Base-by-base conservation (phyloP, 768 basidiomycete genomes). In the Rhizopogon salebrosus region DNA sequence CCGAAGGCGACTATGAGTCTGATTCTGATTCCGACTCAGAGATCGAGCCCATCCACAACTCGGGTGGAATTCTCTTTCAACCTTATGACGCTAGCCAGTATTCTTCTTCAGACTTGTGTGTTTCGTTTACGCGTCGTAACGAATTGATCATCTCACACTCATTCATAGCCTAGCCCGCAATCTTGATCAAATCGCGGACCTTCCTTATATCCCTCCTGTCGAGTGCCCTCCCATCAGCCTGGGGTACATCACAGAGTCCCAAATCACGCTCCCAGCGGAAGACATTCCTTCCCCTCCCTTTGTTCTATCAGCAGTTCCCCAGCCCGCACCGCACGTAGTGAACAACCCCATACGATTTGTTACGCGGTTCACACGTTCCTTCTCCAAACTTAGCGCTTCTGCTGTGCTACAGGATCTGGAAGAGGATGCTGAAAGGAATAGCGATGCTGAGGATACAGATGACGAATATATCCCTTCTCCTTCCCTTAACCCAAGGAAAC, bases 381-480 rank as follows among this genome's bases (percentile, higher is more conserved):
- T 43, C n/a, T 49, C 41, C 8, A 48, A 55, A 13, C 42, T 40
- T 31, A 34, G 16, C 40, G 43, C 26, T 6, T 46, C 50, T 31
- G 35, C 39, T 26, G 40, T 42, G 24, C 43, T 34, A 24, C 41
- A 36, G 14, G 57, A 62, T 41, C 38, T 53, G 13, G 65, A 64
- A 18, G 62, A 68, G 16, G 72, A 73, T 23, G 64, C 53, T 6
- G 64, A 72, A 52, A 63, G 62, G 26, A 69, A 76, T 40, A 70
- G 71, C 54, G 71, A 72, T n/a, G 71, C 64, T 8, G 67, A 72
- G 52, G 71, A 62, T 7, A 62, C 68, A 3, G 77, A 76, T 54
- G 75, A 76, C 45, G 75, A 78, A 54, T 78, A 80, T 54, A 20
- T 72, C 24, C 76, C 79, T 3, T 71, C 74, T 2, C 66, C 72